Percentiles rank a stretch among this genome's conserved stretches.
Evolutionary conservation across 108 stramenopile species (phyloP).

Genomic region (Nitzschia sp.): DNA sequence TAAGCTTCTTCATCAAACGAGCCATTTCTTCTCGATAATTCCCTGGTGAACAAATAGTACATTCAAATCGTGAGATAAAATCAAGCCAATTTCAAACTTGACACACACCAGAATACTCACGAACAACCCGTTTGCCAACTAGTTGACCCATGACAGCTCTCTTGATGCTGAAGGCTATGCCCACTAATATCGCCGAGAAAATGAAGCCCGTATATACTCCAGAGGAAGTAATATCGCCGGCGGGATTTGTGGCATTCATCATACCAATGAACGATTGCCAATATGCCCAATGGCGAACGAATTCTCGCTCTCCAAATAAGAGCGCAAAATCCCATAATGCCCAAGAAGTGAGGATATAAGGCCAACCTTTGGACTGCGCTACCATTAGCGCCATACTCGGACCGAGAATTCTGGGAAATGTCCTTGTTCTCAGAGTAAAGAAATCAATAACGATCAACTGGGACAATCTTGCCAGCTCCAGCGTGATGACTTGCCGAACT

Average conservation of each 20-base stretch:
- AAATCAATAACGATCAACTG: constrained; percentile 44
- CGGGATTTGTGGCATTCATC: constrained; percentile 41
- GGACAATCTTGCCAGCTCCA: constrained; percentile 20
- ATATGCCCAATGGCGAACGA: constrained; percentile 44
- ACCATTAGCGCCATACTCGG: constrained; percentile 31
- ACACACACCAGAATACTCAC: constrained; percentile 20
- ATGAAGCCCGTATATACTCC: constrained; percentile 13
- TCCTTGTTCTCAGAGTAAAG: constrained; percentile 27
- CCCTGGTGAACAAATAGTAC: neutral
- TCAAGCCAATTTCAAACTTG: neutral
- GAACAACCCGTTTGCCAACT: constrained; percentile 28
- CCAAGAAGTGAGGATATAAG: constrained; percentile 43
- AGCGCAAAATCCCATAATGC: constrained; percentile 35
- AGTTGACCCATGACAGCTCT: constrained; percentile 25
- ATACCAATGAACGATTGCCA: constrained; percentile 34
- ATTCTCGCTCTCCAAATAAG: constrained; percentile 24
- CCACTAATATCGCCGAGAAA: constrained; percentile 7
- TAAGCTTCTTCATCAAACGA: constrained; percentile 16
- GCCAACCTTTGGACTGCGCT: constrained; percentile 54
- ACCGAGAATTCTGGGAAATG: constrained; percentile 20
- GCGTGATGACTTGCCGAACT: constrained; percentile 34
- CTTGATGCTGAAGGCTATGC: constrained; percentile 18
- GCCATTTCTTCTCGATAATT: constrained; percentile 22
- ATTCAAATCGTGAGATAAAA: neutral
- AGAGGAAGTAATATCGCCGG: constrained; percentile 27